Percentiles rank a stretch among this genome's conserved stretches.
Conservation (phyloP, 2,329 filamentous ascomycete genomes). For the Diplodia sapinea region DNA sequence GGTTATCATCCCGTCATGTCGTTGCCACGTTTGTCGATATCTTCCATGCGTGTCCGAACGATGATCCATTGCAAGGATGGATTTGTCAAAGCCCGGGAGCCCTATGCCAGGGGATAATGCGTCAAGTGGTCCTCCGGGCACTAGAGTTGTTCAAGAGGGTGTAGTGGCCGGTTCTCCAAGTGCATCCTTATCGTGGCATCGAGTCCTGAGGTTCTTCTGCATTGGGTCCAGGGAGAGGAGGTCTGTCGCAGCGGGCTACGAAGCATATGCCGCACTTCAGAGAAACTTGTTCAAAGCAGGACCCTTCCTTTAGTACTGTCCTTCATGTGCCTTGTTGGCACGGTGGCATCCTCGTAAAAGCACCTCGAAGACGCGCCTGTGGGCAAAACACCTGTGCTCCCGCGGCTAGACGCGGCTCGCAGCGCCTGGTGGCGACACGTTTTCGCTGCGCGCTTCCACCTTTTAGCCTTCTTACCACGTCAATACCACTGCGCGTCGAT, state of each 20-base stretch:
- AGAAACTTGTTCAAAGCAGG: neutral
- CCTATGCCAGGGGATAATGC: neutral
- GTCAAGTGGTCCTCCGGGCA: neutral
- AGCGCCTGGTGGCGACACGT: neutral
- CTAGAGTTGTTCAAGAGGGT: neutral
- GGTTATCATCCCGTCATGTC: neutral
- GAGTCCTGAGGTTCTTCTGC: neutral
- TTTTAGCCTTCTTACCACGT: conserved; percentile 10
- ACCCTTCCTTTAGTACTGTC: neutral
- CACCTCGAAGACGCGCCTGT: neutral
- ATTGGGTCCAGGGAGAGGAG: neutral
- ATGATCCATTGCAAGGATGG: neutral
- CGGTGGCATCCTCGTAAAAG: neutral
- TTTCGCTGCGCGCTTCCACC: conserved; percentile 8
- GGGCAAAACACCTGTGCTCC: neutral
- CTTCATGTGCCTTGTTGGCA: neutral
- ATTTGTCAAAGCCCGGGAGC: neutral
- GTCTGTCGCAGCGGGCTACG: neutral
- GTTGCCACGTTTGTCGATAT: neutral
- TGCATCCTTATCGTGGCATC: neutral
- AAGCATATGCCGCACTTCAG: neutral
- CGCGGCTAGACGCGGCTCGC: conserved; percentile 16
- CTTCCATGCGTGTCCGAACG: neutral
- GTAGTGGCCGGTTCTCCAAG: neutral
- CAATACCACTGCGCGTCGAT: neutral